phyloP scores from a whole-genome alignment of 2,329 filamentous ascomycete genomes.

The Neonectria punicea region DNA sequence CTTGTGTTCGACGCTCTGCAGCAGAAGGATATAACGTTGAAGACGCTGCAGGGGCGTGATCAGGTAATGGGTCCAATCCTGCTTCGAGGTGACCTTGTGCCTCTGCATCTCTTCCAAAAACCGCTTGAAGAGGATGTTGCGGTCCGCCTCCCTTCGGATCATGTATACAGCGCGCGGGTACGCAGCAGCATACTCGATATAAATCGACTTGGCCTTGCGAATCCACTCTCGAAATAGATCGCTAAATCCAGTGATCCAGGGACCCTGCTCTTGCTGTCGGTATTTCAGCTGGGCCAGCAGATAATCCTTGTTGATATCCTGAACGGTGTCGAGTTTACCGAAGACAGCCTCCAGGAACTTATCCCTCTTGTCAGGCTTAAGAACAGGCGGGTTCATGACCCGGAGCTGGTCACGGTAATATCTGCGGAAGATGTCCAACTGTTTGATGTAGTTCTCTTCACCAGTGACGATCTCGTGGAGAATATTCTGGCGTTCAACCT shows the following conservation, averaged over 20 bases:
- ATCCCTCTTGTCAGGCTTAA: slow-evolving; percentile 79
- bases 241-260: slow-evolving; percentile 93
- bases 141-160: slow-evolving; percentile 83
- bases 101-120: slow-evolving; percentile 85
- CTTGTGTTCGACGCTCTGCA: slow-evolving; percentile 85
- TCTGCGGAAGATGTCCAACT: slow-evolving; percentile 84
- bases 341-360: slow-evolving; percentile 89
- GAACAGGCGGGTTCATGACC: slow-evolving; percentile 79
- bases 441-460: slow-evolving; percentile 90
- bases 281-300: slow-evolving; percentile 95
- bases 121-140: slow-evolving; percentile 85
- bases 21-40: slow-evolving; percentile 87
- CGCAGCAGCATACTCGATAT: slow-evolving; percentile 89
- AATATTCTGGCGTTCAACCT: slow-evolving; percentile 92
- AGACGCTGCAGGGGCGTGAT: slow-evolving; percentile 93
- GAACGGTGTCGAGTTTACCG: slow-evolving; percentile 88
- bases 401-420: slow-evolving; percentile 87
- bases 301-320: slow-evolving; percentile 91
- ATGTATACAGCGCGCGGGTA: slow-evolving; percentile 87
- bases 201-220: slow-evolving; percentile 86
- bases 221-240: slow-evolving; percentile 99
- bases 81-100: slow-evolving; percentile 81
- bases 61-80: slow-evolving; percentile 94
- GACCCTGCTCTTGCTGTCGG: slow-evolving; percentile 94
- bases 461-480: slow-evolving; percentile 95